phyloP scores from a whole-genome alignment of 768 basidiomycete species.

The Auricularia sp. region DNA sequence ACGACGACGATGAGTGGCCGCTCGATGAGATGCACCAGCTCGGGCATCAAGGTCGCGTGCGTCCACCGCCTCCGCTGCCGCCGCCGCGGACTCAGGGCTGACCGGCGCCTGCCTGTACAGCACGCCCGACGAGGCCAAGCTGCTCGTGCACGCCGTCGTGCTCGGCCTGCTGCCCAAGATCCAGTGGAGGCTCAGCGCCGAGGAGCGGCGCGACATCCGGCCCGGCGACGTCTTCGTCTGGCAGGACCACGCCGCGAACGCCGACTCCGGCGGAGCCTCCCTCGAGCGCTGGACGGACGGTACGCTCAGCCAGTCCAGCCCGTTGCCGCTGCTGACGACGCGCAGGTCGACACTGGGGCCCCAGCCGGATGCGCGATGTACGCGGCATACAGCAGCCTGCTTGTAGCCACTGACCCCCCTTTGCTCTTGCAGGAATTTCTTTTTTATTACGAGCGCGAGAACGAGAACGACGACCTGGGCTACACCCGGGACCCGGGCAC shows the following conservation, averaged over 20 bases:
- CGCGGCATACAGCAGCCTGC: not conserved
- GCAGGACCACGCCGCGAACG: not conserved
- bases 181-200: not conserved
- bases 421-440: not conserved
- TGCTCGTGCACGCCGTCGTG: not conserved
- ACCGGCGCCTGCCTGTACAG: not conserved
- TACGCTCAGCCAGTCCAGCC: not conserved
- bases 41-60: not conserved
- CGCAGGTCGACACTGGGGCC: not conserved
- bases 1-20: not conserved
- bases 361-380: not conserved
- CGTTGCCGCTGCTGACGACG: too few relatives aligned
- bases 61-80: not conserved
- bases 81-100: not conserved
- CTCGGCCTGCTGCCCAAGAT: not conserved
- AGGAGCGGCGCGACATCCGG: not conserved
- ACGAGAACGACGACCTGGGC: not conserved
- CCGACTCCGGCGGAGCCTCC: not conserved
- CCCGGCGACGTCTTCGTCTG: constrained; percentile 2
- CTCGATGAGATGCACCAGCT: not conserved
- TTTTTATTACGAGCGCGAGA: not conserved
- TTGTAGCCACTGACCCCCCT: not conserved
- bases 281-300: constrained; percentile 1
- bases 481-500: not conserved
- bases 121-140: constrained; percentile 1